Base-by-base conservation (phyloP, 2,329 filamentous ascomycete genomes). In the Diplodia intermedia region DNA sequence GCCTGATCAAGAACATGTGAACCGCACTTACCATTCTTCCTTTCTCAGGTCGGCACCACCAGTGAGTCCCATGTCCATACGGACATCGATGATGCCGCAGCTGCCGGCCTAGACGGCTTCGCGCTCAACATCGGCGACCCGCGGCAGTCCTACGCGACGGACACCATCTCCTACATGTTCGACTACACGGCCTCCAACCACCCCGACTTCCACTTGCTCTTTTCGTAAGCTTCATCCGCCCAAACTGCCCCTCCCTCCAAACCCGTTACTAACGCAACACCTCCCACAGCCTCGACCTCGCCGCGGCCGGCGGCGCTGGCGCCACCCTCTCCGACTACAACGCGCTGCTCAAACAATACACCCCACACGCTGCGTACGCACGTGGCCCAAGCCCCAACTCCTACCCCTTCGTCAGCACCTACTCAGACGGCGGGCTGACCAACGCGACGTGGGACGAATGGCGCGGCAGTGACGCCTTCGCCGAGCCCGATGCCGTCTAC, bases 341-440 rank as follows among this genome's bases (percentile, higher is more conserved):
- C 31, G 12, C 60, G 8, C 60, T 63, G 11, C 60, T 63, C 12
- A 23, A 18, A 31, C 43, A 63, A 31, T 63, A 63, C 60, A 38
- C 29, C 2, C 6, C 29, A 8, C 60, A 63, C 47, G 43, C 60
- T 5, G 29, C 60, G 11, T 63, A 63, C 60, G 43, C 43, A n/a
- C 54, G 54, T 8, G 29, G 26, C 3, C 43, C 43, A 50, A 73
- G 73, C 14, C 53, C 71, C n/a, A 70, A 73, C 56, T 69, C 71
- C 14, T 52, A 68, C 12, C 77, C 78, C 3, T 71, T 80, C 12
- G 72, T 80, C 47, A 75, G 73, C 23, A 76, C 77, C 33, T 79
- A 73, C 69, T 71, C 71, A 29, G 73, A 72, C 15, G 75, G 71
- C 23, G 62, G 50, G 29, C 68, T 74, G 49, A 47, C 15, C 31